phyloP scores from a whole-genome alignment of 768 basidiomycete species.

The Sarcomyxa edulis region DNA sequence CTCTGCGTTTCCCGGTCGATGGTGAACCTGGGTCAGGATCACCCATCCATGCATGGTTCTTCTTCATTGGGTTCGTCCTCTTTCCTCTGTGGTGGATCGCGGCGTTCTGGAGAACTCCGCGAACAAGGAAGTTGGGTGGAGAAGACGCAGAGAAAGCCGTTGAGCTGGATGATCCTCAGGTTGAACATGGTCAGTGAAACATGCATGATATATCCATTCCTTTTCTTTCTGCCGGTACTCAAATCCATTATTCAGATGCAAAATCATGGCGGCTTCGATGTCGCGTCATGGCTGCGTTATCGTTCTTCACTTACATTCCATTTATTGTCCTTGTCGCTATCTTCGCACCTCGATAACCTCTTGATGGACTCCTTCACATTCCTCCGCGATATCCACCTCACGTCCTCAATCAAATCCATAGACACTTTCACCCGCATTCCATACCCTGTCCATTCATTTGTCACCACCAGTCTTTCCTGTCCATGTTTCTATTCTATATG shows the following conservation, averaged over 20 bases:
- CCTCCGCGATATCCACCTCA: not conserved
- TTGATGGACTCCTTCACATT: not conserved
- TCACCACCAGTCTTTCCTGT: too few relatives aligned
- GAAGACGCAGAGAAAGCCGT: slow-evolving; percentile 61
- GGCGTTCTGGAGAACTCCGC: slow-evolving; percentile 47
- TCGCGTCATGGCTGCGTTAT: slow-evolving; percentile 64
- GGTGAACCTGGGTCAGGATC: slow-evolving; percentile 31
- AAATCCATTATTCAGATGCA: slow-evolving; percentile 46
- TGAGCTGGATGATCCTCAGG: slow-evolving; percentile 72
- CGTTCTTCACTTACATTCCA: slow-evolving; percentile 71
- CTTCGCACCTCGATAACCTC: slow-evolving; percentile 38
- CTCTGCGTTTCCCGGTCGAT: slow-evolving; percentile 38
- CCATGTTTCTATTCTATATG: too few relatives aligned
- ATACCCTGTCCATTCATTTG: too few relatives aligned
- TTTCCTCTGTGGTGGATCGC: slow-evolving; percentile 66
- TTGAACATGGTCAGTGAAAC: slow-evolving; percentile 66
- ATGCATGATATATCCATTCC: not conserved
- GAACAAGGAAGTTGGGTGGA: slow-evolving; percentile 57
- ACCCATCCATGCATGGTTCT: slow-evolving; percentile 70
- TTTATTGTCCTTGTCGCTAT: slow-evolving; percentile 72
- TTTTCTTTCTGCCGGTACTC: not conserved
- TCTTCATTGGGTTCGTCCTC: slow-evolving; percentile 67
- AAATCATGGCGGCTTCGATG: slow-evolving; percentile 71
- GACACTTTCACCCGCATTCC: too few relatives aligned
- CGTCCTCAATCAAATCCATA: not conserved